phyloP scores from a whole-genome alignment of 2,329 filamentous ascomycete species.

The Colletotrichum chrysophilum region DNA sequence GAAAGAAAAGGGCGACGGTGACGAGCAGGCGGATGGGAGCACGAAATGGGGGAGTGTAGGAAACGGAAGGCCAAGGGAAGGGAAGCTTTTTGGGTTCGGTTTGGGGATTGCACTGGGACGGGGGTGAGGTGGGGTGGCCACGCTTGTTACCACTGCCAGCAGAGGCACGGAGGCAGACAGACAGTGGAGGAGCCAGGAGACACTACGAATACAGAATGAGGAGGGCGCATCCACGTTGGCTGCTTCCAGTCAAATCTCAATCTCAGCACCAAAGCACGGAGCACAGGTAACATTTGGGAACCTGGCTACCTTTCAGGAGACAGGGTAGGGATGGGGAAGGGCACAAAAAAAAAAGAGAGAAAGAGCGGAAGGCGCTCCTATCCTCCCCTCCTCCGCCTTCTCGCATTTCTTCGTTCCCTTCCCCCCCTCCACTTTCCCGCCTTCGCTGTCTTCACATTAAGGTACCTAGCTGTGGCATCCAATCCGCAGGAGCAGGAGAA shows the following conservation, averaged over 20 bases:
- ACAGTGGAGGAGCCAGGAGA: neutral
- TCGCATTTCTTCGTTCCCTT: neutral
- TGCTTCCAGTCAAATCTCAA: conserved; percentile 18
- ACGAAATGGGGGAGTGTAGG: conserved; percentile 5
- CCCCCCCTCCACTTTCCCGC: neutral
- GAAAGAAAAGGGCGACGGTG: neutral
- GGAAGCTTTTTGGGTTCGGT: conserved; percentile 23
- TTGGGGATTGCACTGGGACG: conserved; percentile 17
- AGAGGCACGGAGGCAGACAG: neutral
- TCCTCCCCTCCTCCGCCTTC: neutral
- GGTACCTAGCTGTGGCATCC: neutral
- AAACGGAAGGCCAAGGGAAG: conserved; percentile 20
- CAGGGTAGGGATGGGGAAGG: neutral
- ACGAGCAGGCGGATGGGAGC: conserved; percentile 1
- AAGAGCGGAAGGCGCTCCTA: neutral
- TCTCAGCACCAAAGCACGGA: neutral
- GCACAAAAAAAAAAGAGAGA: neutral
- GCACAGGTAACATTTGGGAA: neutral
- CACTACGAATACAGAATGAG: neutral
- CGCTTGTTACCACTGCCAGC: neutral
- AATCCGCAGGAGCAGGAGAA: neutral
- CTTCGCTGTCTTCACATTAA: neutral
- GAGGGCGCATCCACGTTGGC: conserved; percentile 15
- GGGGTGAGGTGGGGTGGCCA: conserved; percentile 4
- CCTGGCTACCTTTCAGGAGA: neutral